Base-by-base conservation (phyloP, 352 stramenopile species). In the Pythium plurisporium region DNA sequence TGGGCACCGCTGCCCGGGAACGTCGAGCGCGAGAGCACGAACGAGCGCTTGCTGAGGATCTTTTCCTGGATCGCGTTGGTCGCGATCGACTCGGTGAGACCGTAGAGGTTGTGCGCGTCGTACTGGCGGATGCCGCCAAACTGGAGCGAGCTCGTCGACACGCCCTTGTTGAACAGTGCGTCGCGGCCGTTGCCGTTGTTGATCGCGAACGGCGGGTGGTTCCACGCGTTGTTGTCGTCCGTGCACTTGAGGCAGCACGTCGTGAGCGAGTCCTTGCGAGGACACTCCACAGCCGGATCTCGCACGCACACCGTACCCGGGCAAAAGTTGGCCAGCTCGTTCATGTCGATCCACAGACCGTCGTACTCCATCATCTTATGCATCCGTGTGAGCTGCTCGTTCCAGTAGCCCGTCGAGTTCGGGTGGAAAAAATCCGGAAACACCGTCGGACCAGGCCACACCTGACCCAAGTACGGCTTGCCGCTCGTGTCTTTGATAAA, bases 291-390 rank as follows among this genome's bases (percentile, higher is more conserved):
- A 40, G 26, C 56, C 2, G 61, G 49, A 15, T 81, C 56, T 22
- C 73, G 74, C 7, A 64, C 62, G 44, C 75, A 86, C 17, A 34
- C 59, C 1, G 56, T 70, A 5, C 79, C 79, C 2, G 68, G 67
- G 40, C 77, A 91, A 41, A 94, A 92, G 62, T 88, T 91, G 14
- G 79, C 77, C 5, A 89, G 58, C 44, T 95, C 86, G 63, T 95
- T 95, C 86, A 95, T 95, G 61, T 95, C 86, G 51, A 95, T 87
- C 86, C 86, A 94, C 9, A 93, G 58, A 22, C 86, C 82, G 42
- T 95, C 83, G 40, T 77, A 89, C 1, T 45, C 27, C n/a, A 79
- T 42, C 9, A 42, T 67, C 20, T 83, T 68, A 67, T 89, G 64
- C 64, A 87, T 82, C 0, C 67, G 67, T 17, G 55, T 30, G 25